A percentile compares a stretch with the other conserved stretches of the same genome.
Conservation (phyloP, 1,139 yeast species). For the Hansenula sp. region DNA sequence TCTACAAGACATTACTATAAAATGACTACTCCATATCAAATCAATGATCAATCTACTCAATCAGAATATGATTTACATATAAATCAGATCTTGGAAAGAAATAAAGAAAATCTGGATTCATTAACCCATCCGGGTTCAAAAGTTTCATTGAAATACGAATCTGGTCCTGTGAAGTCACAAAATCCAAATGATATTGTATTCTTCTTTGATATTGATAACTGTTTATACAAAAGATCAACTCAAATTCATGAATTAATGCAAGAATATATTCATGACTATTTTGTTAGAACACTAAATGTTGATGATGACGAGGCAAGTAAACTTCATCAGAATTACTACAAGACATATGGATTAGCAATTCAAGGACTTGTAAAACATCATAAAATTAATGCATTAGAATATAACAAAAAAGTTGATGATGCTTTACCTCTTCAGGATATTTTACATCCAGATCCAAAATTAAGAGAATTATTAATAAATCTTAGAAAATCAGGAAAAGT, state of each 20-base stretch:
- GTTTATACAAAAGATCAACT: slow-evolving; percentile 71
- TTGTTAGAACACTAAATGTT: slow-evolving; percentile 57
- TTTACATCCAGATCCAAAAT: slow-evolving; percentile 51
- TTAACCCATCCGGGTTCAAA: slow-evolving; percentile 30
- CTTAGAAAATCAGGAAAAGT: slow-evolving; percentile 44
- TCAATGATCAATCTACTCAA: neutral
- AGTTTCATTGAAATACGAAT: slow-evolving; percentile 21
- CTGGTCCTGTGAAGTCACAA: slow-evolving; percentile 18
- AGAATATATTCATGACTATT: slow-evolving; percentile 74
- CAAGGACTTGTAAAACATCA: slow-evolving; percentile 86
- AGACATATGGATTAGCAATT: slow-evolving; percentile 85
- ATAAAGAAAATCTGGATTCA: slow-evolving; percentile 27
- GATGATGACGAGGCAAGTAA: slow-evolving; percentile 71
- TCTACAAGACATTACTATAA: neutral
- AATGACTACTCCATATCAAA: slow-evolving; percentile 2
- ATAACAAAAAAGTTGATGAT: slow-evolving; percentile 86
- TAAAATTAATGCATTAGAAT: slow-evolving; percentile 82
- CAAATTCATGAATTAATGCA: slow-evolving; percentile 86
- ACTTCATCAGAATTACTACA: slow-evolving; percentile 72
- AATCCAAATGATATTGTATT: slow-evolving; percentile 39
- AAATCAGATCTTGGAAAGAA: slow-evolving; percentile 22
- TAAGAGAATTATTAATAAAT: slow-evolving; percentile 46
- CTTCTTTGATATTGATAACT: slow-evolving; percentile 90
- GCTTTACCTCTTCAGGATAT: slow-evolving; percentile 80
- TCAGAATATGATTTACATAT: slow-evolving; percentile 11